Conservation (phyloP, 2,329 filamentous ascomycete genomes). For the Calonectria fujianensis region DNA sequence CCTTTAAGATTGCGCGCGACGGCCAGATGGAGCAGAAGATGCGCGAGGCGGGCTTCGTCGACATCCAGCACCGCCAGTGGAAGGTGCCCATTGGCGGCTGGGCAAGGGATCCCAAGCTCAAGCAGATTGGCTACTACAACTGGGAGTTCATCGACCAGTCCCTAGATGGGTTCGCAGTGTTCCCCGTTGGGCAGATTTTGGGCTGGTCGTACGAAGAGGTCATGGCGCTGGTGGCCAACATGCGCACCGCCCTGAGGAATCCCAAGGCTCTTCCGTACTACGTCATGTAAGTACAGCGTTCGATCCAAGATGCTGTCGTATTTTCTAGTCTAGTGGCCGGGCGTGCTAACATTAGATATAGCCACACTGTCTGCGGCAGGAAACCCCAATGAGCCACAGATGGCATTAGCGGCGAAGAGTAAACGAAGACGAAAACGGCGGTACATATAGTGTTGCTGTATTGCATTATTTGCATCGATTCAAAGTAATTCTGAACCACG, state of each 20-base stretch:
- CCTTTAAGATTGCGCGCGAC: slow-evolving; percentile 51
- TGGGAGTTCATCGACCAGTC: slow-evolving; percentile 51
- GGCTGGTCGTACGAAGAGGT: slow-evolving; percentile 55
- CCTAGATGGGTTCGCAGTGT: slow-evolving; percentile 55
- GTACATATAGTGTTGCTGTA: neutral
- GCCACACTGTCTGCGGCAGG: slow-evolving; percentile 42
- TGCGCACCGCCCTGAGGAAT: slow-evolving; percentile 42
- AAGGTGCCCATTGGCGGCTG: slow-evolving; percentile 65
- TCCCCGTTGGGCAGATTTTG: slow-evolving; percentile 53
- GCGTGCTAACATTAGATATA: slow-evolving; percentile 15
- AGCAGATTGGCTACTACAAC: slow-evolving; percentile 63
- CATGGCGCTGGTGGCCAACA: slow-evolving; percentile 47
- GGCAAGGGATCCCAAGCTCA: slow-evolving; percentile 64
- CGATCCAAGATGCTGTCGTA: neutral
- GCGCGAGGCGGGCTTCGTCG: slow-evolving; percentile 58
- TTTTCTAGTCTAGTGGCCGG: neutral
- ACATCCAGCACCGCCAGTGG: slow-evolving; percentile 56
- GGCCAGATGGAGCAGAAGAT: slow-evolving; percentile 48
- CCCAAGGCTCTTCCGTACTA: slow-evolving; percentile 38
- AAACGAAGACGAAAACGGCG: neutral
- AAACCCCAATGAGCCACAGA: slow-evolving; percentile 29
- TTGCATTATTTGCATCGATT: neutral
- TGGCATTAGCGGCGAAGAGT: neutral
- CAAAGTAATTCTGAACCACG: neutral
- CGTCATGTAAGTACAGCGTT: slow-evolving; percentile 29